Percentiles rank a stretch among this genome's conserved stretches.
phyloP scores from a whole-genome alignment of 306 rosid genomes.

The Inga laurina region DNA sequence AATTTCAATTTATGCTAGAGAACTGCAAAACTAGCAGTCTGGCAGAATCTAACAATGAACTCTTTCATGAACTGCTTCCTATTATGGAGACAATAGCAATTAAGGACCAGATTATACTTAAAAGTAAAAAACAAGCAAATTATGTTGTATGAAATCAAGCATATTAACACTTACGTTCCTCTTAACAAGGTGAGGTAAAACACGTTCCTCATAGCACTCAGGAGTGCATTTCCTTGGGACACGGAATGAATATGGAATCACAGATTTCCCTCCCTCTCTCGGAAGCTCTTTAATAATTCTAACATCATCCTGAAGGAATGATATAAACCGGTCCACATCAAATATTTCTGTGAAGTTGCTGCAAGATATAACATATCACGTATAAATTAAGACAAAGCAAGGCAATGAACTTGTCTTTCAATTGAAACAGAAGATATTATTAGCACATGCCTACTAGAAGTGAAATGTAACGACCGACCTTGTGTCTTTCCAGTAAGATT shows the following conservation, averaged over 20 bases:
- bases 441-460: background rate
- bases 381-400: conserved; percentile 20
- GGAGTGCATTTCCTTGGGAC: conserved; percentile 90
- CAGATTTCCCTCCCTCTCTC: conserved; percentile 37
- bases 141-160: background rate
- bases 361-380: conserved; percentile 44
- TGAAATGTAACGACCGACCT: conserved; percentile 50
- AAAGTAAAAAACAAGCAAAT: background rate
- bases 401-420: conserved; percentile 4
- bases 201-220: conserved; percentile 63
- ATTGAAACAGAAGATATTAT: conserved; percentile 2
- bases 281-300: conserved; percentile 69
- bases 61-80: background rate
- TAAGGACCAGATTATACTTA: background rate
- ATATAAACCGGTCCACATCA: conserved; percentile 75
- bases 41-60: background rate
- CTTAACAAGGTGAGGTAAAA: conserved; percentile 66
- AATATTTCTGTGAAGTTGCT: conserved; percentile 83
- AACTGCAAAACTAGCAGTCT: background rate
- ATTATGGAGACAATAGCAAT: background rate
- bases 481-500: conserved; percentile 85
- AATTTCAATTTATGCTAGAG: background rate
- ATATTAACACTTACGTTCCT: conserved; percentile 58
- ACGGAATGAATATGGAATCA: conserved; percentile 58
- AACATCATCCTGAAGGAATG: conserved; percentile 71